These are phyloP conservation scores for Pleurotus citrinopileatus DNA, from an alignment of 768 basidiomycete genomes.

Conservation along the genomic window DNA sequence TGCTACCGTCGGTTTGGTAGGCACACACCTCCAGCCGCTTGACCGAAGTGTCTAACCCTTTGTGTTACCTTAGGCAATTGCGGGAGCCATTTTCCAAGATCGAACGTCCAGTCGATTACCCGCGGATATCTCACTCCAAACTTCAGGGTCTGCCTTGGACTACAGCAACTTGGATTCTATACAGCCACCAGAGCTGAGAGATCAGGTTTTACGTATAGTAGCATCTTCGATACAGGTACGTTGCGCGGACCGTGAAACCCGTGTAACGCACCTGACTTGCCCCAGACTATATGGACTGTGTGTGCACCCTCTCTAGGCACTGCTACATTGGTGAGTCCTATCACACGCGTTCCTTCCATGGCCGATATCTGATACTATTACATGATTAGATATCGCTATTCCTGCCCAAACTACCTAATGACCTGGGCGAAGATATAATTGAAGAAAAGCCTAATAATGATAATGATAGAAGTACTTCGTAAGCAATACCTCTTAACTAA, in stretches of 20 bases:
- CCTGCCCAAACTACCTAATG: constrained; percentile 34
- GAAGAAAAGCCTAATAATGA: constrained; percentile 6
- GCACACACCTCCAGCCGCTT: constrained; percentile 20
- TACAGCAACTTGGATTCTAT: constrained; percentile 49
- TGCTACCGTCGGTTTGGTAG: constrained; percentile 76
- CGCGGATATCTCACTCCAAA: constrained; percentile 35
- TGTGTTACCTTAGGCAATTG: constrained; percentile 52
- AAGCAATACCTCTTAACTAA: not conserved
- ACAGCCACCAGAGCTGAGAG: constrained; percentile 41
- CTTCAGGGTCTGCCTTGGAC: constrained; percentile 47
- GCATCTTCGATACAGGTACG: constrained; percentile 64
- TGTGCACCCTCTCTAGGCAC: constrained; percentile 68
- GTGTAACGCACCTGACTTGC: constrained; percentile 8
- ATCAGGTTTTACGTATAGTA: constrained; percentile 47
- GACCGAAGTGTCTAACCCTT: constrained; percentile 17
- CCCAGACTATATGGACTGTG: constrained; percentile 69
- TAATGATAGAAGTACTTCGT: not conserved
- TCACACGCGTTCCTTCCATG: not conserved
- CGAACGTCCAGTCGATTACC: constrained; percentile 49
- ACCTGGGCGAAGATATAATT: constrained; percentile 17
- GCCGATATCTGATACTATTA: constrained; percentile 9
- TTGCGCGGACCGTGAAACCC: constrained; percentile 8
- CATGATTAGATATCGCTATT: constrained; percentile 36
- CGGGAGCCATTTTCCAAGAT: constrained; percentile 71
- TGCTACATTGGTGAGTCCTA: constrained; percentile 52